Evolutionary conservation across 1,284 basidiomycete genomes (phyloP).

Genomic region (Polyporus tsugae): DNA sequence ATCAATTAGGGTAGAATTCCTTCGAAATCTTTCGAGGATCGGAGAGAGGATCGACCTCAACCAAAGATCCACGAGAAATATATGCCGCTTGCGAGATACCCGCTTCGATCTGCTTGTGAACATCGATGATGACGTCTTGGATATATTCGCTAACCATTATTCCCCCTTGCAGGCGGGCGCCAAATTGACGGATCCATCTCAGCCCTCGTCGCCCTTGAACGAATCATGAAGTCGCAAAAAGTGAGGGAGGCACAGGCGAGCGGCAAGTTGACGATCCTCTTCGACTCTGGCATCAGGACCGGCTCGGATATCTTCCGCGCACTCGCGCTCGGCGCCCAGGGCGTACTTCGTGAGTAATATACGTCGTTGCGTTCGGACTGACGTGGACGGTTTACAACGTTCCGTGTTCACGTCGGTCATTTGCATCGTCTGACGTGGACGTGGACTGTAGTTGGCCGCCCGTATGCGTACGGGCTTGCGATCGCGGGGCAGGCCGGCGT

Average conservation of each 20-base stretch:
- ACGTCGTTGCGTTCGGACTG: conserved; percentile 28
- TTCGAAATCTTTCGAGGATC: no score
- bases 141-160: neutral
- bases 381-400: conserved; percentile 64
- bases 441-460: conserved; percentile 54
- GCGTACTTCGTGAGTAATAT: conserved; percentile 65
- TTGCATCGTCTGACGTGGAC: no score
- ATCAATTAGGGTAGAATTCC: no score
- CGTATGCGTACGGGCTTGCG: conserved; percentile 60
- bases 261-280: conserved; percentile 73
- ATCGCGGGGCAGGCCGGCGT: conserved; percentile 63
- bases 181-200: conserved; percentile 85
- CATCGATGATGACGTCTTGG: no score
- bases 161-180: conserved; percentile 62
- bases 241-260: conserved; percentile 62
- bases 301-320: conserved; percentile 85
- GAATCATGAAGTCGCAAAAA: conserved; percentile 64
- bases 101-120: no score
- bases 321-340: conserved; percentile 75
- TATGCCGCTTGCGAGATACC: no score
- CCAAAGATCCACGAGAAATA: no score
- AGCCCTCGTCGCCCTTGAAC: conserved; percentile 72
- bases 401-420: no score
- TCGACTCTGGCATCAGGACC: conserved; percentile 84
- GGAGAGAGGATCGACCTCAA: no score